Percentiles rank a stretch among this genome's conserved stretches.
phyloP scores from a whole-genome alignment of 2,329 filamentous ascomycete genomes.

The Biscogniauxia mediterranea region DNA sequence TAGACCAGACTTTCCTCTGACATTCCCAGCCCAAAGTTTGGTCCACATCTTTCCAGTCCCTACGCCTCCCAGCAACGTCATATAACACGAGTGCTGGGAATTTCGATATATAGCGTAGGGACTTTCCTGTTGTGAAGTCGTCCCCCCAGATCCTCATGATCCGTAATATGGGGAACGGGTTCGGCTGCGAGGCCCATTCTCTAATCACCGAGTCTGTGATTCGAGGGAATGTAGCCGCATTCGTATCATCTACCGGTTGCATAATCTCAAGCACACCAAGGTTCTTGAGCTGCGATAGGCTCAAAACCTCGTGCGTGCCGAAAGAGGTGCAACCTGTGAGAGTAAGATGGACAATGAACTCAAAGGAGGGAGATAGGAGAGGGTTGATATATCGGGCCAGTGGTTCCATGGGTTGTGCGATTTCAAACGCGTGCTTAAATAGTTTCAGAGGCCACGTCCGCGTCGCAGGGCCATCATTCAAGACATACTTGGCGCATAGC shows the following conservation, averaged over 20 bases:
- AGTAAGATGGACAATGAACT: slow-evolving; percentile 31
- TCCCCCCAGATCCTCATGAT: slow-evolving; percentile 46
- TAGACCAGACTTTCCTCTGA: not conserved
- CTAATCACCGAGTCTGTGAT: slow-evolving; percentile 46
- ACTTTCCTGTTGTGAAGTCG: slow-evolving; percentile 38
- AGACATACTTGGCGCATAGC: slow-evolving; percentile 5
- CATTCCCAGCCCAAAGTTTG: not conserved
- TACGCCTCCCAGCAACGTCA: slow-evolving; percentile 38
- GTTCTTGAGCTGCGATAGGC: slow-evolving; percentile 43
- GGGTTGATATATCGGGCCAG: slow-evolving; percentile 39
- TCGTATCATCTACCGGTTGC: slow-evolving; percentile 33
- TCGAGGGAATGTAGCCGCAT: slow-evolving; percentile 32
- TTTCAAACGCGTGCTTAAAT: not conserved
- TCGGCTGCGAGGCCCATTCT: slow-evolving; percentile 41
- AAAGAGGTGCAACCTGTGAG: slow-evolving; percentile 18
- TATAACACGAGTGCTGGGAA: slow-evolving; percentile 47
- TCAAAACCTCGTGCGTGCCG: slow-evolving; percentile 39
- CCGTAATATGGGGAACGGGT: slow-evolving; percentile 47
- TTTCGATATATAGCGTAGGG: slow-evolving; percentile 39
- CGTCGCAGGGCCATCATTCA: slow-evolving; percentile 1
- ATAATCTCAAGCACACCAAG: slow-evolving; percentile 48
- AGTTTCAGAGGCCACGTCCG: not conserved
- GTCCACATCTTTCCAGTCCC: slow-evolving; percentile 34
- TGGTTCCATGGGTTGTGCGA: not conserved
- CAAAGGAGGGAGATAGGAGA: slow-evolving; percentile 34